Evolutionary conservation across 2,329 filamentous ascomycete species (phyloP), one percentile per base, ranked within the genome.

Genomic region (Colletotrichum cereale): DNA sequence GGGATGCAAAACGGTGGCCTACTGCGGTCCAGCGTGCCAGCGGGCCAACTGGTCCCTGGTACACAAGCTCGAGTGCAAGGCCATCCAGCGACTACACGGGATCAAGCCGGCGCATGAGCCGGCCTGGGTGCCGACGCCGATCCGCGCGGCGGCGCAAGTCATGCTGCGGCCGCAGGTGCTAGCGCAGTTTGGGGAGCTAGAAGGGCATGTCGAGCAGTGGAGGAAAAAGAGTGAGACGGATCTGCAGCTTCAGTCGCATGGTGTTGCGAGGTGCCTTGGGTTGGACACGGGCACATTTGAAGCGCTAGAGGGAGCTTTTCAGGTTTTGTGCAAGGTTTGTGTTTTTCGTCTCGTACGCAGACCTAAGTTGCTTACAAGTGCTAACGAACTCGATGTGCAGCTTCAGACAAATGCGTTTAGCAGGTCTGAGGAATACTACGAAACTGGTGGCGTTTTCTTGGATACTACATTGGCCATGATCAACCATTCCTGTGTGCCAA

Each of bases 351-450:
- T 60, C 8, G 34, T 12, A 21, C 21, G 36, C n/a, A 24, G 16
- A 16, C 26, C 5, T 55, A 24, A 42, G 16, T 26, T 62, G 24
- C 10, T 21, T 52, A 12, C 26, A 34, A 4, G 56, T 52, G 63
- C 73, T 77, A 42, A 78, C 31, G 55, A 40, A 26, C 29, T 44
- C 26, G 24, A 56, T 62, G n/a, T 55, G 18, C 68, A 91, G 88
- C 85, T 90, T 70, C 84, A 89, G 76, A 89, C 88, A 47, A 92
- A 92, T 78, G 84, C 88, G 5, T 91, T 91, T 76, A 87, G 88
- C 75, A 82, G 87, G 63, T 82, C 82, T 34, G 88, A 90, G 63
- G 78, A 80, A 2, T 88, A 91, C 74, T 53, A 52, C 47, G 67
- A 72, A 40, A 78, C 86, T 10, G 86, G 83, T 1, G 89, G 88